Evolutionary conservation across 164 flowering plant species (phyloP).

Genomic region (Vitis rupestris): DNA sequence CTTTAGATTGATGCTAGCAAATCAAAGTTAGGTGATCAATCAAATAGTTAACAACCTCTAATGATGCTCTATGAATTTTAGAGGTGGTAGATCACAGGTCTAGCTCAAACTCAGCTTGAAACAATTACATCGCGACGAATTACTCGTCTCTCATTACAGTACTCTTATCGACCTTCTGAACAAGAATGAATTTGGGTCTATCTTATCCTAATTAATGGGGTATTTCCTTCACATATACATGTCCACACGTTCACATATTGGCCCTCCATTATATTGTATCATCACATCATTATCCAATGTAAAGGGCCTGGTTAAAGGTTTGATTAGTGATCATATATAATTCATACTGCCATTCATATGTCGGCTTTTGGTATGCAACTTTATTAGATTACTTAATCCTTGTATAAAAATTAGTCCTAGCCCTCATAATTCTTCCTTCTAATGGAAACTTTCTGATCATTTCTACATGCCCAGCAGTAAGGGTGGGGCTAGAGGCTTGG

Average conservation of each 20-base stretch:
- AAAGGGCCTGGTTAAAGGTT: conserved; percentile 1
- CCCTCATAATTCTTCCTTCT: too few relatives aligned
- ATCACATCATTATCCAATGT: conserved; percentile 6
- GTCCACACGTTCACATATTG: background rate
- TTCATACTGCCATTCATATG: too few relatives aligned
- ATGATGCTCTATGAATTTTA: conserved; percentile 15
- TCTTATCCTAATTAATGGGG: too few relatives aligned
- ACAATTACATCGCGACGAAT: background rate
- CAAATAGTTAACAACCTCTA: conserved; percentile 20
- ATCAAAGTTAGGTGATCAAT: conserved; percentile 23
- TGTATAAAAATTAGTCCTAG: too few relatives aligned
- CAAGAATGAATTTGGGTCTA: background rate
- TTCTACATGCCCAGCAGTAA: too few relatives aligned
- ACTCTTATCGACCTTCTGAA: background rate
- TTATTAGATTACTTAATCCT: too few relatives aligned
- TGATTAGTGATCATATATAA: conserved; percentile 2
- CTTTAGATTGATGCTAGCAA: conserved; percentile 4
- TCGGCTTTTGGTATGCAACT: too few relatives aligned
- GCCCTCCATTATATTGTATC: background rate
- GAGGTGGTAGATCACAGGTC: conserved; percentile 15
- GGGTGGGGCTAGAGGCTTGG: too few relatives aligned
- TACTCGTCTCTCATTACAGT: too few relatives aligned
- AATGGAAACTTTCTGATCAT: too few relatives aligned
- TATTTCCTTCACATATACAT: background rate
- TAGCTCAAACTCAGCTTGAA: background rate